Evolutionary conservation across 1,284 basidiomycete genomes (phyloP), one percentile per base, ranked within the genome.

Genomic region (Leccinum fallax): DNA sequence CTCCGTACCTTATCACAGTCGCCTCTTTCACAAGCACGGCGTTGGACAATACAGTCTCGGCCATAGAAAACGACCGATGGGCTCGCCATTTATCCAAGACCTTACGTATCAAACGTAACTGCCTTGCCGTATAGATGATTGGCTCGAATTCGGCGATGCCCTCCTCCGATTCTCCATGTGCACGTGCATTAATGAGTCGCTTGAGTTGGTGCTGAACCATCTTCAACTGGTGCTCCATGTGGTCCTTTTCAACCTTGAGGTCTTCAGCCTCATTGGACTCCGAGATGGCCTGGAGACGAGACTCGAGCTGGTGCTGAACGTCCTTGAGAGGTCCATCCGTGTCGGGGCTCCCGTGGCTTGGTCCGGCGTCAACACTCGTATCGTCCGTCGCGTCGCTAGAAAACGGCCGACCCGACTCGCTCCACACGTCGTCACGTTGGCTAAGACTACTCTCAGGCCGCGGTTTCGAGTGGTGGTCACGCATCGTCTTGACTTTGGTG

Each of bases 1-100:
- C 61, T 40, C 55, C 84, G 64, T 66, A 93, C 94, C 93, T 94
- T 69, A 97, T 91, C 46, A 97, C 85, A 73, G 98, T 98, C 9
- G 95, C 96, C 77, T 99, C 97, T 76, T 97, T 96, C 49, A 99
- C 80, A 58, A 92, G 76, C 0, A 95, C 90, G 5, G 97, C 96
- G 71, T 89, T 90, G 6, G 90, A 89, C 53, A 99, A 79, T 9
- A 97, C 86, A 53, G 87, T 79, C 77, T 98, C 96, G 0, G 96
- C 94, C 93, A 98, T 97, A 1, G 89, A 90, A 73, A 96, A 95
- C 8, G 90, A 85, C 34, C 90, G 83, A 75, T 95, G 87, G 0
- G 85, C 83, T 66, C 92, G 85, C 97, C 97, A 99, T 66, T 85
- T 88, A 65, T 89, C 87, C 63, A 97, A 76, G 3, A 90, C 93